Base-by-base conservation (phyloP, 495 filamentous ascomycete species). In the Cercophora samala region DNA sequence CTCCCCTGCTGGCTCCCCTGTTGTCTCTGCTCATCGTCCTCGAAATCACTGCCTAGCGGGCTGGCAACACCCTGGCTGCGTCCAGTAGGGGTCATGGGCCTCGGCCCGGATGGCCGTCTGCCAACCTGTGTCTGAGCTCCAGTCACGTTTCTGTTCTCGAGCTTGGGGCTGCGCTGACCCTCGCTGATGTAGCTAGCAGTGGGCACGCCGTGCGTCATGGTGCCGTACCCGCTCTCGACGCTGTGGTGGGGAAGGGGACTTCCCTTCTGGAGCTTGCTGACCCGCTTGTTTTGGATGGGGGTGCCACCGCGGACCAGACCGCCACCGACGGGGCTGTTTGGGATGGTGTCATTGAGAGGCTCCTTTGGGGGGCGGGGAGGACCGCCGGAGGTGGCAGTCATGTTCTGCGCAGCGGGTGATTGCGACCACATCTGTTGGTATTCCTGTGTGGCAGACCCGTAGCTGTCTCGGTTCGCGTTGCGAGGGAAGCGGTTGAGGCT, bases 341-440 rank as follows among this genome's bases (percentile, higher is more conserved):
- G 37, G 13, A 17, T 46, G 37, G 3, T 64, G 69, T 73, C 66
- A 46, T 82, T 76, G 3, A 77, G 59, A 0, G 82, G 79, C 70
- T 86, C 83, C 74, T 86, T 86, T 37, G 83, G 84, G 60, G 84
- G 84, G 2, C 83, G 81, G 0, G 79, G 84, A 21, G 64, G 64
- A 52, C 70, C 77, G 2, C 69, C 71, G 18, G 74, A 66, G 0
- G 76, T 74, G 46, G 65, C 70, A 5, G 64, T 67, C 19, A 71
- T 63, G 64, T 69, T 73, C 4, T 56, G 66, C 1, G 68, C 32
- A 13, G 75, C 80, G 8, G 75, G 81, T 23, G 77, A 77, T 59
- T 73, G 74, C 21, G 75, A 75, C 84, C 74, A 82, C 59, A 75
- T 74, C 52, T 79, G 79, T 62, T 76, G 78, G 64, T 78, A 75